Evolutionary conservation across 2,329 filamentous ascomycete genomes (phyloP).

Genomic region (Cordyceps tenuipes): DNA sequence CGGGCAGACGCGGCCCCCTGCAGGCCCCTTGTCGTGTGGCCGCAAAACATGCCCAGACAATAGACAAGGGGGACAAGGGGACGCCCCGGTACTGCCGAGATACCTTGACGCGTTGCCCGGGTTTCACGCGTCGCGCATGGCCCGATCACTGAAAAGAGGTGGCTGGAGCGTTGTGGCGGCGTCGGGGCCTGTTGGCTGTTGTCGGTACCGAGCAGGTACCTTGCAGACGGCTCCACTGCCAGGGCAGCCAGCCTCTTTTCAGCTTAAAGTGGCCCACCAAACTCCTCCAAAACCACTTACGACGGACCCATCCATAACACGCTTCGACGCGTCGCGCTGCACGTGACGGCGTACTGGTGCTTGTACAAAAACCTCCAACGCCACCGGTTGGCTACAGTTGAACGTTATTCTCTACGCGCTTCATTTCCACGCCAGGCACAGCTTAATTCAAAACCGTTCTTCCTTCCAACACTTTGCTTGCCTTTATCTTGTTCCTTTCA

Average conservation of each 20-base stretch:
- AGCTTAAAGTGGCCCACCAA: constrained; percentile 20
- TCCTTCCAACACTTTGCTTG: constrained; percentile 14
- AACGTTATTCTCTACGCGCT: constrained; percentile 21
- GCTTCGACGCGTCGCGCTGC: constrained; percentile 26
- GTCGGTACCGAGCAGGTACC: constrained; percentile 13
- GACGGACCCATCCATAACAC: constrained; percentile 18
- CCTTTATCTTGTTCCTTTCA: constrained; percentile 4
- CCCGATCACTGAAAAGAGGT: constrained; percentile 7
- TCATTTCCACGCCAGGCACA: constrained; percentile 17
- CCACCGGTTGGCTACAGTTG: constrained; percentile 16
- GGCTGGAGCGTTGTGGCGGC: constrained; percentile 13
- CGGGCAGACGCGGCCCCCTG: constrained; percentile 1
- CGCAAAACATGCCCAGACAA: constrained; percentile 10
- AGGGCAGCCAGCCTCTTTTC: constrained; percentile 10
- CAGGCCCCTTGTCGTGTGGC: constrained; percentile 14
- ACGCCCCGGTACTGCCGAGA: background rate
- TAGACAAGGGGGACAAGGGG: background rate
- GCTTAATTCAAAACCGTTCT: constrained; percentile 15
- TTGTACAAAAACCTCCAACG: constrained; percentile 33
- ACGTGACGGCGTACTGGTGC: constrained; percentile 30
- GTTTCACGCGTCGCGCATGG: constrained; percentile 16
- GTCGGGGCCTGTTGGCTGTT: constrained; percentile 2
- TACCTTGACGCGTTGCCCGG: constrained; percentile 17
- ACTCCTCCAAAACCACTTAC: background rate
- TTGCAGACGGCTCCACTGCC: constrained; percentile 9